Evolutionary conservation across 192 early-diverging fungal species (phyloP).

Genomic region (Powellomyces hirtus): DNA sequence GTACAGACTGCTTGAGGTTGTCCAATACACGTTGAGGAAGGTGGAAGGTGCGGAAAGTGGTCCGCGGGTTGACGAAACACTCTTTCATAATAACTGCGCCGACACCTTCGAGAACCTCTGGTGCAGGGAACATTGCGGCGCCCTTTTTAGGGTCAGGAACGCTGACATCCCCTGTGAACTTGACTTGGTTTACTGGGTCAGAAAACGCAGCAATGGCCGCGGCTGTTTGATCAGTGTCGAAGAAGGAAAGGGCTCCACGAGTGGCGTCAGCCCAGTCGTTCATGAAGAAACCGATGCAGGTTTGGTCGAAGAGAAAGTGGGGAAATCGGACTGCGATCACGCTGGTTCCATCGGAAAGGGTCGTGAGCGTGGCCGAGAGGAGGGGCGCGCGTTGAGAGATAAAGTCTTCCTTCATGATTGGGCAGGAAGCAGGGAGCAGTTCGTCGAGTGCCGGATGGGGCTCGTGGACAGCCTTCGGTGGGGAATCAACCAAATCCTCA

Average conservation of each 20-base stretch:
- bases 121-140: not conserved
- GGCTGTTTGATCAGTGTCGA: not conserved
- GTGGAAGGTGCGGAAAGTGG: not conserved
- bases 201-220: not conserved
- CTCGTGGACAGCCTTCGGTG: not conserved
- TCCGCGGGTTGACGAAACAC: not conserved
- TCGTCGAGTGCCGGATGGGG: not conserved
- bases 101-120: not conserved
- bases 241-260: not conserved
- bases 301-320: not conserved
- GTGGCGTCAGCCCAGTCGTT: constrained; percentile 1
- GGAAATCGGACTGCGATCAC: constrained; percentile 4
- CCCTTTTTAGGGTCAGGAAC: not conserved
- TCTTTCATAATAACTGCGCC: not conserved
- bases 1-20: not conserved
- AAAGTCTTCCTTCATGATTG: not conserved
- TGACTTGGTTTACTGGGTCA: not conserved
- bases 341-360: not conserved
- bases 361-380: not conserved
- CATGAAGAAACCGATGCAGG: constrained; percentile 6
- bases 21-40: not conserved
- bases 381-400: not conserved
- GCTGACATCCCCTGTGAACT: not conserved
- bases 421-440: not conserved
- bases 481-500: not conserved